phyloP scores from a whole-genome alignment of 106 monocot genomes.

The Dendrobium chrysotoxum region DNA sequence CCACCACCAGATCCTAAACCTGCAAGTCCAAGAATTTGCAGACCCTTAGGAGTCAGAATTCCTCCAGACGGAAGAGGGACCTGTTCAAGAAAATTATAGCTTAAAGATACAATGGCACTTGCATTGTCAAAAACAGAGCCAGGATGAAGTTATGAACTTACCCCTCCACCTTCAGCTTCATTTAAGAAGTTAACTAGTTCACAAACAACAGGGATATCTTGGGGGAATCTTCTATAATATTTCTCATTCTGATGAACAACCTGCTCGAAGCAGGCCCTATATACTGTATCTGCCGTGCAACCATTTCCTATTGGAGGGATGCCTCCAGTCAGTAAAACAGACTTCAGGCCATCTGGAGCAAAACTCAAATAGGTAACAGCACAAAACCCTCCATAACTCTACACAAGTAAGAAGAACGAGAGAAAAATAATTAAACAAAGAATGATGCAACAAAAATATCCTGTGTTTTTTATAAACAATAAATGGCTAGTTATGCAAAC shows the following conservation, averaged over 20 bases:
- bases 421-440: neutral
- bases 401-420: constrained; percentile 16
- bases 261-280: constrained; percentile 86
- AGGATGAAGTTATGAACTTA: constrained; percentile 27
- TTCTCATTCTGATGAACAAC: constrained; percentile 88
- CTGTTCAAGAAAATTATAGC: constrained; percentile 22
- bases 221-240: constrained; percentile 88
- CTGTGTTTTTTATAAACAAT: neutral
- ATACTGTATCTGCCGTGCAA: constrained; percentile 81
- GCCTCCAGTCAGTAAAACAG: constrained; percentile 89
- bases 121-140: neutral
- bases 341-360: constrained; percentile 79
- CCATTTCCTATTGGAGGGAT: constrained; percentile 79
- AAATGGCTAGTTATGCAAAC: neutral
- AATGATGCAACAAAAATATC: no score
- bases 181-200: constrained; percentile 58
- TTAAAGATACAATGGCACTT: neutral
- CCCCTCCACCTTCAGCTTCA: constrained; percentile 77
- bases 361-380: constrained; percentile 99
- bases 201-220: constrained; percentile 57
- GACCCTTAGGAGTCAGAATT: constrained; percentile 69
- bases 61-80: constrained; percentile 90
- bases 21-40: constrained; percentile 80
- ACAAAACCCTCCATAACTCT: constrained; percentile 98
- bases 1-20: constrained; percentile 86